Evolutionary conservation across 768 basidiomycete genomes (phyloP).

Genomic region (Lentinula boryana): DNA sequence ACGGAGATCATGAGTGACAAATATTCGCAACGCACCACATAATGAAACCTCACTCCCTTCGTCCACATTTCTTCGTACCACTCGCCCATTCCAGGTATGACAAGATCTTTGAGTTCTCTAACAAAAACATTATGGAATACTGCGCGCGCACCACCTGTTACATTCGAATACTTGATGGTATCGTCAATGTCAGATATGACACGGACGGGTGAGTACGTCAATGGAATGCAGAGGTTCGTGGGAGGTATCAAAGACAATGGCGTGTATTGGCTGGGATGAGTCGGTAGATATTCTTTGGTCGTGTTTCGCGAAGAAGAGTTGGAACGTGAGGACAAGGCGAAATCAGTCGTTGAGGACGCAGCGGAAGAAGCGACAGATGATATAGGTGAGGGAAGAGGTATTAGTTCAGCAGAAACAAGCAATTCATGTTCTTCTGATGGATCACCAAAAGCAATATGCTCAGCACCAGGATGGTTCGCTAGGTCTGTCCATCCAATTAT

Average conservation of each 20-base stretch:
- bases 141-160: slow-evolving; percentile 72
- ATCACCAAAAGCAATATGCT: slow-evolving; percentile 55
- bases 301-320: background rate
- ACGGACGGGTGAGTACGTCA: slow-evolving; percentile 61
- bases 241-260: background rate
- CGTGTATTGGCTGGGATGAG: background rate
- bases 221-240: slow-evolving; percentile 31
- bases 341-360: slow-evolving; percentile 7
- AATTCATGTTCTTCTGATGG: slow-evolving; percentile 47
- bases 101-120: slow-evolving; percentile 68
- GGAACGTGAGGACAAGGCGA: background rate
- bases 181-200: slow-evolving; percentile 95
- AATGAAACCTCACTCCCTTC: slow-evolving; percentile 76
- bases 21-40: slow-evolving; percentile 57
- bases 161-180: slow-evolving; percentile 76
- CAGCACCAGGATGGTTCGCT: slow-evolving; percentile 50
- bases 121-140: slow-evolving; percentile 93
- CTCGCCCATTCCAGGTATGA: slow-evolving; percentile 78
- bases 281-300: background rate
- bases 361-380: slow-evolving; percentile 5
- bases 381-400: slow-evolving; percentile 28
- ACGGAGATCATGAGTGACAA: background rate
- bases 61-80: slow-evolving; percentile 71
- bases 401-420: slow-evolving; percentile 46
- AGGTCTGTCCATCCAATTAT: slow-evolving; percentile 65